These are phyloP conservation scores for Pyropia yezoensis DNA, from an alignment of 23 red algal species.

Conservation along the genomic window DNA sequence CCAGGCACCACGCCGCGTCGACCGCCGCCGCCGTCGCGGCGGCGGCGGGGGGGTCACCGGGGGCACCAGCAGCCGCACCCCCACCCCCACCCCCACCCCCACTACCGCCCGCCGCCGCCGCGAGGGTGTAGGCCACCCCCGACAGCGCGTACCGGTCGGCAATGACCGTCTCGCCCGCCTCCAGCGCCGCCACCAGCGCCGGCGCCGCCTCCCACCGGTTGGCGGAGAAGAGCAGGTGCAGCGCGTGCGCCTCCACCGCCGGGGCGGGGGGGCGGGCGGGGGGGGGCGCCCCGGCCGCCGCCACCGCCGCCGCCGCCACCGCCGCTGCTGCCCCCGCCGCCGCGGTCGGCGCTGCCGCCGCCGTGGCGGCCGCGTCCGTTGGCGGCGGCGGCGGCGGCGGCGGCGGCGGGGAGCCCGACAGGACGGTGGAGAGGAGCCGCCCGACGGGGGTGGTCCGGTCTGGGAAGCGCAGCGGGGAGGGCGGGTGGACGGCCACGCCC, in stretches of 20 bases:
- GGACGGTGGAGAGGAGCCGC: conserved; percentile 35
- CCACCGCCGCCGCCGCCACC: too few species aligned
- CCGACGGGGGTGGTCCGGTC: conserved; percentile 66
- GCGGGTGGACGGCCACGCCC: conserved; percentile 9
- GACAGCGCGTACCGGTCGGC: conserved; percentile 89
- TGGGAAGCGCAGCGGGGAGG: conserved; percentile 64
- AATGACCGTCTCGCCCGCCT: conserved; percentile 45
- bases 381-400: too few species aligned
- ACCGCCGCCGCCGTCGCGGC: conserved; percentile 59
- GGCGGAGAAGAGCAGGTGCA: conserved; percentile 84
- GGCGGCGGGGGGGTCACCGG: conserved; percentile 17
- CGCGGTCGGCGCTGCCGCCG: neutral
- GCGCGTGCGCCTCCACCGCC: conserved; percentile 28
- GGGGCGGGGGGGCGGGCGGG: neutral
- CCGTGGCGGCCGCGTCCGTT: neutral
- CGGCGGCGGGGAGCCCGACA: neutral
- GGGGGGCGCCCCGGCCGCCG: too few species aligned
- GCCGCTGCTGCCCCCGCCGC: too few species aligned
- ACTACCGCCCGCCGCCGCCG: conserved; percentile 4
- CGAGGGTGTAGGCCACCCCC: conserved; percentile 74
- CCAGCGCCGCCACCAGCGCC: conserved; percentile 16
- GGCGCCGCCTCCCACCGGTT: conserved; percentile 83
- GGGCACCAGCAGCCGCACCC: conserved; percentile 15
- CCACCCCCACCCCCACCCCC: conserved; percentile 29
- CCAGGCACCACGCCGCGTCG: conserved; percentile 51